Conservation (phyloP, 805 yeast species). For the Pichia occidentalis region DNA sequence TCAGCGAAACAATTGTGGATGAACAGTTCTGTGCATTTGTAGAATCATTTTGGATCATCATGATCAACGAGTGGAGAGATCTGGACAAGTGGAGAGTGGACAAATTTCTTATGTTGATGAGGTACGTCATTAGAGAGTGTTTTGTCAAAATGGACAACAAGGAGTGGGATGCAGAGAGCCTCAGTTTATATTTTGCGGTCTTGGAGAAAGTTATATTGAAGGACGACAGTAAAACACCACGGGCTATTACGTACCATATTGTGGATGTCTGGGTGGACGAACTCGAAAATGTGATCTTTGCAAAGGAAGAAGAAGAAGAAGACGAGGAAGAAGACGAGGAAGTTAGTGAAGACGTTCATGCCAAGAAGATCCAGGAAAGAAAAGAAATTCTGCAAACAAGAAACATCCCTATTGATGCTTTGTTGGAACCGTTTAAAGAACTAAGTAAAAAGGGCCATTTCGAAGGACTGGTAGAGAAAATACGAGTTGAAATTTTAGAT, state of each 20-base stretch:
- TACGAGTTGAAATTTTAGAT: slow-evolving; percentile 55
- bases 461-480: slow-evolving; percentile 60
- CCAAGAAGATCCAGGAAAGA: slow-evolving; percentile 17
- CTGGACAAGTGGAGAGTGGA: slow-evolving; percentile 85
- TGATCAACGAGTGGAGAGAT: slow-evolving; percentile 73
- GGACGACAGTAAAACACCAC: slow-evolving; percentile 54
- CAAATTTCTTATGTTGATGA: slow-evolving; percentile 73
- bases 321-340: slow-evolving; percentile 32
- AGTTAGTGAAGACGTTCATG: slow-evolving; percentile 6
- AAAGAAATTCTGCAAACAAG: slow-evolving; percentile 16
- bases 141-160: slow-evolving; percentile 48
- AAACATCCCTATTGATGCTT: slow-evolving; percentile 43
- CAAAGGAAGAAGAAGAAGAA: slow-evolving; percentile 39
- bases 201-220: slow-evolving; percentile 33
- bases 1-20: slow-evolving; percentile 37
- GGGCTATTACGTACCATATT: slow-evolving; percentile 77
- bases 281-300: slow-evolving; percentile 58
- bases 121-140: slow-evolving; percentile 66
- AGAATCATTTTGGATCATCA: slow-evolving; percentile 74
- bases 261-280: slow-evolving; percentile 83
- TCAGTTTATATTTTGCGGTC: slow-evolving; percentile 40
- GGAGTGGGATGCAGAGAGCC: slow-evolving; percentile 47
- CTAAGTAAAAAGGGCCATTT: slow-evolving; percentile 43
- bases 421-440: slow-evolving; percentile 56
- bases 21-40: slow-evolving; percentile 46